A percentile compares a stretch with the other conserved stretches of the same genome.
Conservation (phyloP, 139 green algal genomes). For the Raphidocelis subcapitata region DNA sequence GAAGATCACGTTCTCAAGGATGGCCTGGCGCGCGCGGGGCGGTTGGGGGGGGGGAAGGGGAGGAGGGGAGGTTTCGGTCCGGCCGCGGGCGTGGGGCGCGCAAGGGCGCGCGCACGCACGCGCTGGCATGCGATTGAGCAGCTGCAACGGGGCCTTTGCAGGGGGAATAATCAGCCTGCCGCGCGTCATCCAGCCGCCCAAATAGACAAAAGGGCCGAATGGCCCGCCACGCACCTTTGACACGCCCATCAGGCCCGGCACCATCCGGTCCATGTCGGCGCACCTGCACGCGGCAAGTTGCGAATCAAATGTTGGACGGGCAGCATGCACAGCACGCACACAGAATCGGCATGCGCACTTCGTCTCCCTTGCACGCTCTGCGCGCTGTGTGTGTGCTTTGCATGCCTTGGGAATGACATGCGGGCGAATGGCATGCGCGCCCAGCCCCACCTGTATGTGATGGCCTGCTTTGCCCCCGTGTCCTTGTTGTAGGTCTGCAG, state of each 20-base stretch:
- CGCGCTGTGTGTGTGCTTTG: too few species aligned
- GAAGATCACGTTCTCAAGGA: conserved; percentile 98
- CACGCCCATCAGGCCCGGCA: conserved; percentile 95
- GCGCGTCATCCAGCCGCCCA: too few species aligned
- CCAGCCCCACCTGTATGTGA: conserved; percentile 42
- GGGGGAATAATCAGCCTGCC: too few species aligned
- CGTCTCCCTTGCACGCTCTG: too few species aligned
- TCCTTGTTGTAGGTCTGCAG: conserved; percentile 72
- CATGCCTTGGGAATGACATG: background rate
- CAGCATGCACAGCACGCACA: too few species aligned
- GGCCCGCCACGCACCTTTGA: conserved; percentile 59
- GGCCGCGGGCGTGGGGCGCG: too few species aligned
- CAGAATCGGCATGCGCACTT: too few species aligned
- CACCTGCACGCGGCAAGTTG: conserved; percentile 40
- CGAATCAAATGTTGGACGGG: too few species aligned
- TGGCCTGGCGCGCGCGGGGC: conserved; percentile 33
- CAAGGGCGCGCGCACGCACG: too few species aligned
- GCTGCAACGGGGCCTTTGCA: too few species aligned
- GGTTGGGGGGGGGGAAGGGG: background rate
- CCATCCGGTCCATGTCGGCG: conserved; percentile 89
- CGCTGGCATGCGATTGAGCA: too few species aligned
- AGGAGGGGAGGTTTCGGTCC: background rate
- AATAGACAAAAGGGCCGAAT: too few species aligned
- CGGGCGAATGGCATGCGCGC: background rate
- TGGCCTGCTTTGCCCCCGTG: conserved; percentile 59